phyloP scores from a whole-genome alignment of 2,329 filamentous ascomycete genomes.

The Cercospora citrullina region DNA sequence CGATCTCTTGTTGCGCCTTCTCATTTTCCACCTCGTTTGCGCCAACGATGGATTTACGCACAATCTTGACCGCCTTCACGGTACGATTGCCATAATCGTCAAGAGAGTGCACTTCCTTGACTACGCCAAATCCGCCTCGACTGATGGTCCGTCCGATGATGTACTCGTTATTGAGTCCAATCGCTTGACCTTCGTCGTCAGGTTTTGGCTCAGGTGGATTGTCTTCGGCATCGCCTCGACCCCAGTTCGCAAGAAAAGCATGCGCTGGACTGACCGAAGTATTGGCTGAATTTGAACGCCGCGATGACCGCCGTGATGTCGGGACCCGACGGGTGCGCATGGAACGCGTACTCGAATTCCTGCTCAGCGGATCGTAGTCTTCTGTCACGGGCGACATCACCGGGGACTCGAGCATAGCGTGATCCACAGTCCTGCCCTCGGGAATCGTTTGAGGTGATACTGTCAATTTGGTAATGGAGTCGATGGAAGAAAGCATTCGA shows the following conservation, averaged over 20 bases:
- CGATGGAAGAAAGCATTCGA: conserved; percentile 28
- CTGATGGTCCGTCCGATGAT: conserved; percentile 67
- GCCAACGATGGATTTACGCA: conserved; percentile 58
- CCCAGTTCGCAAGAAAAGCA: conserved; percentile 36
- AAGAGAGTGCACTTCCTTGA: conserved; percentile 67
- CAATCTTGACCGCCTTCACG: conserved; percentile 67
- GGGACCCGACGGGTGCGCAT: conserved; percentile 28
- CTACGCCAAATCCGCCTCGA: conserved; percentile 64
- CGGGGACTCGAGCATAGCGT: conserved; percentile 27
- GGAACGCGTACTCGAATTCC: conserved; percentile 36
- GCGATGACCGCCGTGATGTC: conserved; percentile 30
- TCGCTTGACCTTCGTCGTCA: conserved; percentile 67
- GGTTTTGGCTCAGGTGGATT: conserved; percentile 47
- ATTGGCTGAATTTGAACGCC: conserved; percentile 32
- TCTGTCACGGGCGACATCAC: conserved; percentile 32
- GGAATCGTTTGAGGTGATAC: conserved; percentile 38
- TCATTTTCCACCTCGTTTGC: conserved; percentile 64
- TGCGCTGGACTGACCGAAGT: conserved; percentile 38
- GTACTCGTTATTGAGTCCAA: conserved; percentile 61
- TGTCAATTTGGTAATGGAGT: conserved; percentile 35
- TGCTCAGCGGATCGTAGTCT: conserved; percentile 31
- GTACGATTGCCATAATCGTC: conserved; percentile 51
- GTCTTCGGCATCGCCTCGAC: conserved; percentile 30
- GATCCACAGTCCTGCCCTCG: conserved; percentile 30
- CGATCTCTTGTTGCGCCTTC: conserved; percentile 64